Evolutionary conservation across 768 basidiomycete species (phyloP).

Genomic region (Suillus americanus): DNA sequence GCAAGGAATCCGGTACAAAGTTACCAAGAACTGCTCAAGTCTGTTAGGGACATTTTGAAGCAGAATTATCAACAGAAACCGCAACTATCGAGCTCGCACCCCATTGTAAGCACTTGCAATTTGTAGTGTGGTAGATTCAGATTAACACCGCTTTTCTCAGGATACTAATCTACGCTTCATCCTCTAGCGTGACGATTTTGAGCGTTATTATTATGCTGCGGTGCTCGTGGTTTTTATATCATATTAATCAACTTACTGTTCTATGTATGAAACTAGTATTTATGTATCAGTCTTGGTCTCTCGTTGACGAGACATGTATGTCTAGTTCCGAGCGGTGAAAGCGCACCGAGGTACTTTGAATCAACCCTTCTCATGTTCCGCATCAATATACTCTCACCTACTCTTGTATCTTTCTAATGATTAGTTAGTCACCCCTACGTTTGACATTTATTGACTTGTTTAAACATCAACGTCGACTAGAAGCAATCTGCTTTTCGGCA

Average conservation of each 20-base stretch:
- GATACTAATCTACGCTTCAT: constrained; percentile 32
- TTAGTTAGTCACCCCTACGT: not conserved
- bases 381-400: not conserved
- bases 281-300: not conserved
- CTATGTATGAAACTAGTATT: not conserved
- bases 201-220: not conserved
- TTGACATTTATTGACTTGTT: not conserved
- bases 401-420: not conserved
- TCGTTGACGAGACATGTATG: not conserved
- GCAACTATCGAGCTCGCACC: constrained; percentile 73
- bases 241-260: not conserved
- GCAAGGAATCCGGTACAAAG: constrained; percentile 56
- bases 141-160: constrained; percentile 11
- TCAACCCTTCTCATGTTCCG: not conserved
- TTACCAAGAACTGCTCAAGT: constrained; percentile 61
- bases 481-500: not conserved
- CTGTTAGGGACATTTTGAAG: constrained; percentile 57
- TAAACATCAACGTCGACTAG: not conserved
- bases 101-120: constrained; percentile 42
- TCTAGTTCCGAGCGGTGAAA: not conserved
- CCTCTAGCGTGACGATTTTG: constrained; percentile 15
- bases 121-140: not conserved
- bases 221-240: not conserved
- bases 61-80: constrained; percentile 69
- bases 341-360: not conserved